phyloP scores from a whole-genome alignment of 148 eudicot genomes.

The Spergularia bocconei region DNA sequence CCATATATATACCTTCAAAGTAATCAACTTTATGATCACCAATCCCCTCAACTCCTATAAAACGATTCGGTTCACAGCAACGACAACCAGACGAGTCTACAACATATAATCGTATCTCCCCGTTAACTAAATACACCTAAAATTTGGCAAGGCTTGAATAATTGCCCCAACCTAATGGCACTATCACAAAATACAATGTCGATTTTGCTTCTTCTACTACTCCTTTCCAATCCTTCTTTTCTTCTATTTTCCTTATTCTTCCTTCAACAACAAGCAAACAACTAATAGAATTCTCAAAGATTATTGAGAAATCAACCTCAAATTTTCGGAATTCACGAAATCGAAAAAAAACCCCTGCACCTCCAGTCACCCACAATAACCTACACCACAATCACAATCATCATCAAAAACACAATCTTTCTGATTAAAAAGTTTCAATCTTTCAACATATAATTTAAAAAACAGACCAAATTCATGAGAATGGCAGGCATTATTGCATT shows the following conservation, averaged over 20 bases:
- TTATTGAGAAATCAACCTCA: conserved; percentile 4
- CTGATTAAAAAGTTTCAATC: not conserved
- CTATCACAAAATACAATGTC: not conserved
- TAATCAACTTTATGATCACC: not conserved
- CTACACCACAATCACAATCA: conserved; percentile 15
- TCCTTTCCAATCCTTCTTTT: no score
- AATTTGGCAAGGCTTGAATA: conserved; percentile 8
- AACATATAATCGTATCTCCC: not conserved
- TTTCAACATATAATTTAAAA: conserved; percentile 9
- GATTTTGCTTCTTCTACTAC: not conserved
- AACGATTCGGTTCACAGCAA: conserved; percentile 7
- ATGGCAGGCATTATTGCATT: not conserved
- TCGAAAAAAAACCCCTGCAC: conserved; percentile 25
- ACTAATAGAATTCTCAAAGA: not conserved
- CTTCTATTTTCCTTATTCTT: no score
- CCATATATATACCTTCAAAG: not conserved
- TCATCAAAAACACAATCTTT: not conserved
- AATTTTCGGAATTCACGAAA: conserved; percentile 9
- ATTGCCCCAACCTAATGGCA: not conserved
- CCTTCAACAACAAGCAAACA: conserved; percentile 12
- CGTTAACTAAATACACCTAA: no score
- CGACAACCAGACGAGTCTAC: conserved; percentile 6
- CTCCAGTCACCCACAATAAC: conserved; percentile 21
- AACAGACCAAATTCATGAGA: not conserved
- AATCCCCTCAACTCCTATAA: not conserved